These are phyloP conservation scores for Handroanthus guayacan DNA, from an alignment of 257 asterid species.

Conservation along the genomic window DNA sequence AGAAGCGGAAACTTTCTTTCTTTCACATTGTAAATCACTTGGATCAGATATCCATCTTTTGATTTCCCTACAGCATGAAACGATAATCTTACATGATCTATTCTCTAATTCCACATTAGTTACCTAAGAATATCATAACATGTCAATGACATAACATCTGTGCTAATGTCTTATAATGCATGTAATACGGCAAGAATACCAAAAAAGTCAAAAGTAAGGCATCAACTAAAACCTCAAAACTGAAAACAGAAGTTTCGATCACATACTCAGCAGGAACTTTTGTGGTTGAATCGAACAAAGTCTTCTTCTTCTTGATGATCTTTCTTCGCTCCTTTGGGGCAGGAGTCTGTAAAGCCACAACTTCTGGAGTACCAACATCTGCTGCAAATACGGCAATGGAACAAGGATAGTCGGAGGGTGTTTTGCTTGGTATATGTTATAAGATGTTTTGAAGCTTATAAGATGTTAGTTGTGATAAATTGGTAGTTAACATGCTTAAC, in stretches of 20 bases:
- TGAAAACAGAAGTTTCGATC: background rate
- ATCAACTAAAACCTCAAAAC: constrained; percentile 4
- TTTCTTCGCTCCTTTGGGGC: constrained; percentile 62
- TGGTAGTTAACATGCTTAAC: no score
- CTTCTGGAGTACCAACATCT: constrained; percentile 47
- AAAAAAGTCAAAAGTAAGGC: background rate
- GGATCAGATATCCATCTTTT: constrained; percentile 58
- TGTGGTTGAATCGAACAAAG: constrained; percentile 50
- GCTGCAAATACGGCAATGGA: constrained; percentile 20
- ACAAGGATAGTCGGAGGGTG: no score
- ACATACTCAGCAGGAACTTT: constrained; percentile 63
- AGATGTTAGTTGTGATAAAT: no score
- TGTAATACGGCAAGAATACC: constrained; percentile 12
- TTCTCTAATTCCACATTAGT: background rate
- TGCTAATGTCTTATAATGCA: background rate
- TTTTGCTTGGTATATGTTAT: no score
- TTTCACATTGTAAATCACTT: constrained; percentile 55
- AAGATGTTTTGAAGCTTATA: no score
- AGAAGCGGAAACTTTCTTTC: constrained; percentile 53
- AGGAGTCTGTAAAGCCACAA: constrained; percentile 67
- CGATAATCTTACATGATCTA: constrained; percentile 9
- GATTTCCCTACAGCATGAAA: constrained; percentile 47
- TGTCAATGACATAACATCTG: background rate
- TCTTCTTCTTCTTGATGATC: constrained; percentile 63
- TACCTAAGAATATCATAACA: background rate